Evolutionary conservation across 2,329 filamentous ascomycete genomes (phyloP).

Genomic region (Penicillium hordei): DNA sequence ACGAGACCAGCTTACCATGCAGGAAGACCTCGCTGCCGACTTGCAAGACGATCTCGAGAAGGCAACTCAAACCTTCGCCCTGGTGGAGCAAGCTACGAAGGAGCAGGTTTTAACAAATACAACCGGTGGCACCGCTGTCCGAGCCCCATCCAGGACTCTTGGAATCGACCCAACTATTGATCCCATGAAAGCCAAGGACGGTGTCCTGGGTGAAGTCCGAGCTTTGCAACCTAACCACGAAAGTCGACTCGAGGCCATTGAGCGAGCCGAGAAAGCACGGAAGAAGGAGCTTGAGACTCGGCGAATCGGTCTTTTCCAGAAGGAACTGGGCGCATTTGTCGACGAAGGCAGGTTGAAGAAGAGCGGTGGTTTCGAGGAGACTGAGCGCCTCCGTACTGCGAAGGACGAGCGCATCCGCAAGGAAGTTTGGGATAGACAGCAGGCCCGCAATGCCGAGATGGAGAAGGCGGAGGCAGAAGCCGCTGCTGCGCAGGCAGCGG

Average conservation of each 20-base stretch:
- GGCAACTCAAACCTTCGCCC: constrained; percentile 84
- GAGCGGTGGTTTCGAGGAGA: constrained; percentile 90
- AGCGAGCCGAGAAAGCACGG: constrained; percentile 88
- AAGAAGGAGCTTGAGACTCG: constrained; percentile 84
- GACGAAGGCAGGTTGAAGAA: constrained; percentile 92
- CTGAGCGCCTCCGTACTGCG: constrained; percentile 76
- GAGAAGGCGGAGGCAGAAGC: constrained; percentile 36
- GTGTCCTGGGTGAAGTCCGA: constrained; percentile 86
- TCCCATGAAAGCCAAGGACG: constrained; percentile 81
- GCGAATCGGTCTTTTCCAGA: constrained; percentile 72
- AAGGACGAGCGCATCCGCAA: constrained; percentile 84
- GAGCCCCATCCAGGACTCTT: constrained; percentile 54
- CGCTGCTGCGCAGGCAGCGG: constrained; percentile 30
- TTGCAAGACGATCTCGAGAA: constrained; percentile 94
- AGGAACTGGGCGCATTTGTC: constrained; percentile 82
- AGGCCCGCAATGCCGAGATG: constrained; percentile 53
- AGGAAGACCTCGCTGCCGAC: constrained; percentile 92
- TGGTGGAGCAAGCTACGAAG: constrained; percentile 97
- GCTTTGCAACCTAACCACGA: constrained; percentile 94
- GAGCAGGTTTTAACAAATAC: constrained; percentile 78
- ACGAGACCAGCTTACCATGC: constrained; percentile 88
- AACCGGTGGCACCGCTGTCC: constrained; percentile 40
- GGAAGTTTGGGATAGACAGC: constrained; percentile 64
- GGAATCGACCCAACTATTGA: constrained; percentile 59
- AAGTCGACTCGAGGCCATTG: constrained; percentile 87